These are phyloP conservation scores for Trichoderma reesei DNA, from an alignment of 495 filamentous ascomycete species.

Conservation along the genomic window DNA sequence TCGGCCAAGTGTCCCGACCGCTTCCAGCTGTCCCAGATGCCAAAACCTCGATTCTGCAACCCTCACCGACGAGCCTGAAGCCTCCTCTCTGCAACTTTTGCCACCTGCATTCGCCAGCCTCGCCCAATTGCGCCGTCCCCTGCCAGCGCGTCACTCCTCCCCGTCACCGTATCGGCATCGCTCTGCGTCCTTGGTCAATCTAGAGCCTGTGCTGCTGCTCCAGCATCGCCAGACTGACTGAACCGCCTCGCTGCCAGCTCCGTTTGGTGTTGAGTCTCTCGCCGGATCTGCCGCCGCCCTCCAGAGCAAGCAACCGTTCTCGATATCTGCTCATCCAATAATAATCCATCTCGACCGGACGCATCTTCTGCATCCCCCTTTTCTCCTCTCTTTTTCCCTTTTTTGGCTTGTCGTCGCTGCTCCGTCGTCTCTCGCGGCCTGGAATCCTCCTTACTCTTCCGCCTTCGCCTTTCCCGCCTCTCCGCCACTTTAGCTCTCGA, in stretches of 20 bases:
- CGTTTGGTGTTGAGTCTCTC: background rate
- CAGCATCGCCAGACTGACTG: background rate
- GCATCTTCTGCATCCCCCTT: background rate
- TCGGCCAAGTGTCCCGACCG: slow-evolving; percentile 7
- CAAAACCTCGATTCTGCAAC: slow-evolving; percentile 8
- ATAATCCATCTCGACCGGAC: background rate
- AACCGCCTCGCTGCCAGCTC: background rate
- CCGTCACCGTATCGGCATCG: background rate
- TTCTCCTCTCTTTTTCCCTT: background rate
- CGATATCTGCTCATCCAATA: background rate
- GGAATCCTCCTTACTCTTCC: background rate
- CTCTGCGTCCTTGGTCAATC: background rate
- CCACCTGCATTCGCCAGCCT: background rate
- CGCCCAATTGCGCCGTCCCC: background rate
- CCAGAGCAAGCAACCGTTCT: background rate
- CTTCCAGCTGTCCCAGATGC: slow-evolving; percentile 4
- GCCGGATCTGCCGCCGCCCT: background rate
- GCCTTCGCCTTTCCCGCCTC: background rate
- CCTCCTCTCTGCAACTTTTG: background rate
- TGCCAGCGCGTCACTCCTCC: background rate
- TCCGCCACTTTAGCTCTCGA: background rate
- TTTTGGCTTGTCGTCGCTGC: background rate
- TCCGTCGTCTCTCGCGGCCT: background rate
- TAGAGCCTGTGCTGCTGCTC: background rate
- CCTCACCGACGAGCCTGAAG: slow-evolving; percentile 4